Percentiles rank a stretch among this genome's conserved stretches.
Evolutionary conservation across 352 stramenopile species (phyloP).

Genomic region (Globisporangium radiosum): DNA sequence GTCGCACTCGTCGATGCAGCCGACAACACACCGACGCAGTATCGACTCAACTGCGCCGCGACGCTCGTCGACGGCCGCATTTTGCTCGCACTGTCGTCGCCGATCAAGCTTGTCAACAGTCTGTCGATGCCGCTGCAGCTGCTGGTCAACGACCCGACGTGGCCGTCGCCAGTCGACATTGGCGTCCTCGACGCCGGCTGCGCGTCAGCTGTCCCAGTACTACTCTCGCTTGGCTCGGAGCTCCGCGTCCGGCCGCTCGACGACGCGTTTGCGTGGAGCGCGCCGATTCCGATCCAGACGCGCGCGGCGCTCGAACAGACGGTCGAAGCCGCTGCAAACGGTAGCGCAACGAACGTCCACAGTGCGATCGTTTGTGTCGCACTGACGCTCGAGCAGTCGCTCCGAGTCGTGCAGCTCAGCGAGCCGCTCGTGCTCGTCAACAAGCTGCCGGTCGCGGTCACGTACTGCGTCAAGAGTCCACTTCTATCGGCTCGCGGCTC

Average conservation of each 20-base stretch:
- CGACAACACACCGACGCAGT: slow-evolving; percentile 39
- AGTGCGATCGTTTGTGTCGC: slow-evolving; percentile 65
- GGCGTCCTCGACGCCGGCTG: slow-evolving; percentile 45
- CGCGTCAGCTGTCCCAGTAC: slow-evolving; percentile 63
- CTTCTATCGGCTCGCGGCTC: slow-evolving; percentile 19
- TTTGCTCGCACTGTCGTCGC: slow-evolving; percentile 69
- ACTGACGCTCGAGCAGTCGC: slow-evolving; percentile 56
- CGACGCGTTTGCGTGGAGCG: slow-evolving; percentile 58
- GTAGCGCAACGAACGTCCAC: slow-evolving; percentile 9
- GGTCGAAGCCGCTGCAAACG: slow-evolving; percentile 44
- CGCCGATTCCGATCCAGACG: slow-evolving; percentile 72
- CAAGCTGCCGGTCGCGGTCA: slow-evolving; percentile 65
- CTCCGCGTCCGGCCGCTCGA: slow-evolving; percentile 53
- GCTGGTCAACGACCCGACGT: slow-evolving; percentile 78
- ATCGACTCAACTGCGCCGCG: slow-evolving; percentile 52
- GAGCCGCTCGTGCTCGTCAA: slow-evolving; percentile 77
- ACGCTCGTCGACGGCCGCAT: slow-evolving; percentile 76
- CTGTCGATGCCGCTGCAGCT: slow-evolving; percentile 64
- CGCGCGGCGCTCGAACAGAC: slow-evolving; percentile 47
- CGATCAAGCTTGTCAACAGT: slow-evolving; percentile 69
- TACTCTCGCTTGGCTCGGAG: slow-evolving; percentile 62
- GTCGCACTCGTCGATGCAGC: slow-evolving; percentile 53
- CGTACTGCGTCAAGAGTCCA: slow-evolving; percentile 43
- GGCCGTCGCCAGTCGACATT: slow-evolving; percentile 65
- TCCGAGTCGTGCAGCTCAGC: slow-evolving; percentile 53